Base-by-base conservation (phyloP, 164 flowering plant species). In the Akebia trifoliata region DNA sequence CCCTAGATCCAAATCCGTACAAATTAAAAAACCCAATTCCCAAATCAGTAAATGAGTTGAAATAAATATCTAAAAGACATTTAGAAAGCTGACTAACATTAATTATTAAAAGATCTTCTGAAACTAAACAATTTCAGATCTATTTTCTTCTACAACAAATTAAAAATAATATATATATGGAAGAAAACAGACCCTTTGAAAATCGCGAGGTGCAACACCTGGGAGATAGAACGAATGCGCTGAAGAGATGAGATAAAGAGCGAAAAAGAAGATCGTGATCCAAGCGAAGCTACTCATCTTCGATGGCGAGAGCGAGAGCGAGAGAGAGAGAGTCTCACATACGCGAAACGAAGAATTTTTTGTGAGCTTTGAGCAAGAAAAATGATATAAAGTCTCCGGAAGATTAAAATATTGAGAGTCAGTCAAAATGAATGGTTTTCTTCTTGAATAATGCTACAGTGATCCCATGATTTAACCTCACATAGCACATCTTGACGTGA, bases 191-290 rank as follows among this genome's bases (percentile, higher is more conserved):
- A 76, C 81, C 69, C 29, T 43, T 46, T 50, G 66, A 60, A 76
- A 76, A 65, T 76, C 81, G 37, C 67, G 78, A 61, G 78, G 81
- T 18, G 78, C 76, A 30, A 76, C 81, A 47, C 81, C 81, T 18
- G 81, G 81, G 25, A 76, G 78, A 39, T 76, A 76, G 52, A 76
- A 76, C 8, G 76, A 65, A n/a, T 70, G 47, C 10, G 57, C 56
- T 15, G 50, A 43, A 30, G 64, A 47, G 26, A 61, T 2, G 9
- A 72, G 44, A 11, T 67, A 59, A 25, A 65, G 56, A 26, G 31
- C 29, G 29, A 30, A n/a, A 54, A 60, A 25, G 50, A 39, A 37
- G 35, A 52, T 18, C 24, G 63, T 37, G 51, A 54, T 55, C 60
- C 56, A 24, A 30, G 15, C 30, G 61, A 29, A 56, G 59, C 40